A percentile compares a stretch with the other conserved stretches of the same genome.
Evolutionary conservation across 2,329 filamentous ascomycete species (phyloP).

Genomic region (Metarhizium sp.): DNA sequence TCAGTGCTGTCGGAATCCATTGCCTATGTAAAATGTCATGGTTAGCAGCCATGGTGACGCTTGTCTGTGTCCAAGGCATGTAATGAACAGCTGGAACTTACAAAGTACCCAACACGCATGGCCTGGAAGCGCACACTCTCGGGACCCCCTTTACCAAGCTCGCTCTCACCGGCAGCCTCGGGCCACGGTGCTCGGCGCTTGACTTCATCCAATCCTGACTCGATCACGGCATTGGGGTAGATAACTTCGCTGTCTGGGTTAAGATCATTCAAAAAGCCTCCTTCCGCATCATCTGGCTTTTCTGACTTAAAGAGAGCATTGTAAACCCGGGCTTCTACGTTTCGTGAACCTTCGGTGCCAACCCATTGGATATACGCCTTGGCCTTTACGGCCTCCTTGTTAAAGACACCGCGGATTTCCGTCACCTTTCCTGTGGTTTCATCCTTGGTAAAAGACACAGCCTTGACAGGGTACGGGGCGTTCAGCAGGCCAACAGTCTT

Average conservation of each 20-base stretch:
- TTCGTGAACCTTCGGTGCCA: conserved; percentile 50
- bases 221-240: conserved; percentile 70
- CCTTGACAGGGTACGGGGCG: conserved; percentile 61
- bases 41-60: background rate
- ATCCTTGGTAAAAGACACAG: conserved; percentile 61
- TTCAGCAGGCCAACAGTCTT: conserved; percentile 70
- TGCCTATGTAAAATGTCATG: conserved; percentile 29
- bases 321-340: conserved; percentile 69
- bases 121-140: conserved; percentile 86
- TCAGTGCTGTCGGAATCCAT: conserved; percentile 71
- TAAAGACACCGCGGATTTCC: conserved; percentile 53
- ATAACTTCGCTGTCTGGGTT: conserved; percentile 76
- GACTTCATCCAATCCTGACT: conserved; percentile 75
- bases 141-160: conserved; percentile 50
- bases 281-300: conserved; percentile 66
- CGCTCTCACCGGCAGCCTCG: conserved; percentile 61
- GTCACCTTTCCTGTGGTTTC: conserved; percentile 53
- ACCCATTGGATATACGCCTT: conserved; percentile 94
- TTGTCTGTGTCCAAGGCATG: background rate
- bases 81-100: conserved; percentile 23
- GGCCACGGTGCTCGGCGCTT: conserved; percentile 69
- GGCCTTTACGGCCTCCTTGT: conserved; percentile 61
- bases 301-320: conserved; percentile 80
- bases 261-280: conserved; percentile 75
- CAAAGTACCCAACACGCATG: conserved; percentile 79